phyloP scores from a whole-genome alignment of 495 filamentous ascomycete genomes.

The Podospora comata region DNA sequence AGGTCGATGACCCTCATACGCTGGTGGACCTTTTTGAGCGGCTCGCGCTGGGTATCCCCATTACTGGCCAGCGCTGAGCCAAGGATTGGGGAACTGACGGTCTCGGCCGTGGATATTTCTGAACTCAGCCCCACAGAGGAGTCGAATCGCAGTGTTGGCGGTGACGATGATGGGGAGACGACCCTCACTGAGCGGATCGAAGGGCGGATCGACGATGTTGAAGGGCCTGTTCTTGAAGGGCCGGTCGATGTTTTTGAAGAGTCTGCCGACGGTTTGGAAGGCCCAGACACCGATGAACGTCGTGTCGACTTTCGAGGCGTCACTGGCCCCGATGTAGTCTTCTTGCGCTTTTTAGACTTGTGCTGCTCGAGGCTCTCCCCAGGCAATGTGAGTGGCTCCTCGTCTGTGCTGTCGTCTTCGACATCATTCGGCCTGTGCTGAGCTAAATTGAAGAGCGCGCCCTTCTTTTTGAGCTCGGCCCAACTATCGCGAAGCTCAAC shows the following conservation, averaged over 20 bases:
- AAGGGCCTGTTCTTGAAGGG: background rate
- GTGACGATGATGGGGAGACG: background rate
- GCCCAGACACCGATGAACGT: no score
- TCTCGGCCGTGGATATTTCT: background rate
- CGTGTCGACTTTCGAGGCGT: background rate
- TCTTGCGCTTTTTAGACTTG: background rate
- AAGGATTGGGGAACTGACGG: background rate
- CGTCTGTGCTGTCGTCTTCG: background rate
- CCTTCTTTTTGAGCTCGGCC: background rate
- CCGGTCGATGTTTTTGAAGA: no score
- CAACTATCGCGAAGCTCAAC: background rate
- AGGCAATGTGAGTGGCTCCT: background rate
- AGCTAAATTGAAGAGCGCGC: background rate
- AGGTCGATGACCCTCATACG: background rate
- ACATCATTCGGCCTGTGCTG: background rate
- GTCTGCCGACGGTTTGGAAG: no score
- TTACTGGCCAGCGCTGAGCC: background rate
- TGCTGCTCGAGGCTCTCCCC: background rate
- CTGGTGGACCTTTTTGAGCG: background rate
- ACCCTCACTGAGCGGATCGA: background rate
- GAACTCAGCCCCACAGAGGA: background rate
- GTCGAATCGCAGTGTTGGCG: background rate
- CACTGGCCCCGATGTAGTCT: background rate
- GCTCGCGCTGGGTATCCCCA: no score
- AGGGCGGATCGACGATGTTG: background rate